Base-by-base conservation (phyloP, 2,329 filamentous ascomycete genomes). In the Arthroderma uncinatum region DNA sequence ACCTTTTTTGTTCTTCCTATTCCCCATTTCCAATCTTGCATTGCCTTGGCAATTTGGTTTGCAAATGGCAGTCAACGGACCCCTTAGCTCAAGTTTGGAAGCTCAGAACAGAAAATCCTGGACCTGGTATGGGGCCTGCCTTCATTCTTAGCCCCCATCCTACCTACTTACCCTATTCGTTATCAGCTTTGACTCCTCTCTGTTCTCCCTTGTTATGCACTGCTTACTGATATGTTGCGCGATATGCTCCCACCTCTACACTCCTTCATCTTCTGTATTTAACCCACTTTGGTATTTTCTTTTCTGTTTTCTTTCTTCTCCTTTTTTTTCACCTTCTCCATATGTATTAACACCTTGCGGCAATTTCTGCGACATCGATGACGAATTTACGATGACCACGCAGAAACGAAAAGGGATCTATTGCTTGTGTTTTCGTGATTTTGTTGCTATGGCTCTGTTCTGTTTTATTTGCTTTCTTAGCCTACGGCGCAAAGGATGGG, bases 191-290 rank as follows among this genome's bases (percentile, higher is more conserved):
- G 12, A 2, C 16, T 33, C 25, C 12, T n/a, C 9, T 7, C 9
- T 34, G 33, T 5, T 30, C 25, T 28, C 33, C 14, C n/a, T 4
- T 50, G 23, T 7, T 2, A 16, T 16, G 25, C 21, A 30, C 23
- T 50, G 44, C 10, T 30, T 30, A 16, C 44, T 50, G 44, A 50
- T 44, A 44, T 50, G 19, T 12, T 33, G n/a, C 25, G 25, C 44
- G 23, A 50, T 50, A 50, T 50, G 44, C 44, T 50, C 44, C 44
- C 25, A 50, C 23, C 19, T 50, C 44, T 50, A 50, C 44, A 33
- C 25, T 50, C 44, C 25, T 50, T 50, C 44, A 50, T 50, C 44
- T 50, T 50, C 44, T 33, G 44, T 33, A 50, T 50, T 50, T 50
- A 50, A 50, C 44, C 12, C 44, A 33, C 44, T 50, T 50, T 50